Base-by-base conservation (phyloP, 345 rosid genomes). In the Moricandia moricandioides region DNA sequence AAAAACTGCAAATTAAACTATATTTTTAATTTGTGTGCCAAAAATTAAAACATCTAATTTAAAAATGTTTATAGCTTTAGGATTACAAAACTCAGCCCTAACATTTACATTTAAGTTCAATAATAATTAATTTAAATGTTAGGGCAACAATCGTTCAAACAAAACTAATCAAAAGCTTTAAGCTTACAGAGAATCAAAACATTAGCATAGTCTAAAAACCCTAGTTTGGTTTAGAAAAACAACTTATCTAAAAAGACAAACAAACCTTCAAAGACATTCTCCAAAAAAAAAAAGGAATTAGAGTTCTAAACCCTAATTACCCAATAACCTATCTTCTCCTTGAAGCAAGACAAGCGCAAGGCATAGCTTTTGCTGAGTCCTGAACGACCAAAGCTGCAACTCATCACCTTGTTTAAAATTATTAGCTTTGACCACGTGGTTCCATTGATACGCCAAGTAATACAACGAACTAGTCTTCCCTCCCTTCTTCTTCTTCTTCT, bases 311-410 rank as follows among this genome's bases (percentile, higher is more conserved):
- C 60, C 62, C 33, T 71, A 47, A 71, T 30, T 16, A 7, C 1
- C 21, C 56, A 24, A 27, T 16, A 45, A 45, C 51, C 51, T 45
- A 13, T 45, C 16, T 45, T 45, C 16, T 45, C 16, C 51, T 45
- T 5, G 26, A 65, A 24, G 30, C 57, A 59, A 40, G 3, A 70
- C 74, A 52, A 70, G 30, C 6, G 60, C 49, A 31, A 59, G 29
- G n/a, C 74, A 71, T 11, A 71, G n/a, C 31, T 60, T 60, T 45
- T 71, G 67, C 6, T 31, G 47, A 16, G 59, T 60, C 47, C 67
- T 45, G 60, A 71, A 71, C 10, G 67, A 71, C 47, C 74, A 71
- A 30, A 71, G 31, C 58, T 71, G 58, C 43, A 59, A 30, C 18
- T 43, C 24, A 59, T 43, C 8, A 59, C 40, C 17, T 70, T 40